Percentiles rank a stretch among this genome's conserved stretches.
These are phyloP conservation scores for Diddensiella santjacobensis DNA, from an alignment of 805 yeast species.

Conservation along the genomic window DNA sequence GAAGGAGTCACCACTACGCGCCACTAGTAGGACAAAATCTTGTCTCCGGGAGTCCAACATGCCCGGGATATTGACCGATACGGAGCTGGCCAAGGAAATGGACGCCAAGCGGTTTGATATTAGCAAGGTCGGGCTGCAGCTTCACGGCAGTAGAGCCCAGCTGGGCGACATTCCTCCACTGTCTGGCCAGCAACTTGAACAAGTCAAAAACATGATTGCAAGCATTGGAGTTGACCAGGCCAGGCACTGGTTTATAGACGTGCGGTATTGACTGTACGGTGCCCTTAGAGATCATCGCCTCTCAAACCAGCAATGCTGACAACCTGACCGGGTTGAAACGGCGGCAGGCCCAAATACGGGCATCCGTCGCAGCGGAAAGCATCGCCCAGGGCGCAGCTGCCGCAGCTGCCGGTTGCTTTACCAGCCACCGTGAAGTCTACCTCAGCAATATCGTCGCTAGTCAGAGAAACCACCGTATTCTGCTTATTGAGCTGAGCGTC, in stretches of 20 bases:
- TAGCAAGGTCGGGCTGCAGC: neutral
- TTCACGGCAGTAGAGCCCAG: too few relatives aligned
- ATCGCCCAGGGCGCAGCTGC: conserved; percentile 95
- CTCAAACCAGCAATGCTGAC: conserved; percentile 60
- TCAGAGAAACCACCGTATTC: conserved; percentile 52
- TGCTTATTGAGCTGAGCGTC: conserved; percentile 46
- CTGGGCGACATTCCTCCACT: too few relatives aligned
- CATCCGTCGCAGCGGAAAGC: conserved; percentile 98
- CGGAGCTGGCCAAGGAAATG: conserved; percentile 1
- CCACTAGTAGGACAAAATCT: conserved; percentile 2
- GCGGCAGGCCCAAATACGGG: conserved; percentile 95
- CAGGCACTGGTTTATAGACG: neutral
- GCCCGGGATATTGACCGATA: conserved; percentile 13
- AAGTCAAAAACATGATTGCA: neutral
- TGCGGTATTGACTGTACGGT: neutral
- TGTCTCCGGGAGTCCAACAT: conserved; percentile 5
- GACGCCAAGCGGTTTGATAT: neutral
- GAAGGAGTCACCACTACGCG: neutral
- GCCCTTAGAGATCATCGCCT: conserved; percentile 62
- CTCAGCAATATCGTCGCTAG: conserved; percentile 73
- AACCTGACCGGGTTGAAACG: conserved; percentile 95
- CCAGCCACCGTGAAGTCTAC: conserved; percentile 96
- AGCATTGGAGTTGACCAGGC: conserved; percentile 6
- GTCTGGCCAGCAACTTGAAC: neutral
- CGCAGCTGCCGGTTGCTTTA: conserved; percentile 90